These are phyloP conservation scores for Wallacemonas sp. DNA, from an alignment of 208 protist genomes.

Conservation along the genomic window DNA sequence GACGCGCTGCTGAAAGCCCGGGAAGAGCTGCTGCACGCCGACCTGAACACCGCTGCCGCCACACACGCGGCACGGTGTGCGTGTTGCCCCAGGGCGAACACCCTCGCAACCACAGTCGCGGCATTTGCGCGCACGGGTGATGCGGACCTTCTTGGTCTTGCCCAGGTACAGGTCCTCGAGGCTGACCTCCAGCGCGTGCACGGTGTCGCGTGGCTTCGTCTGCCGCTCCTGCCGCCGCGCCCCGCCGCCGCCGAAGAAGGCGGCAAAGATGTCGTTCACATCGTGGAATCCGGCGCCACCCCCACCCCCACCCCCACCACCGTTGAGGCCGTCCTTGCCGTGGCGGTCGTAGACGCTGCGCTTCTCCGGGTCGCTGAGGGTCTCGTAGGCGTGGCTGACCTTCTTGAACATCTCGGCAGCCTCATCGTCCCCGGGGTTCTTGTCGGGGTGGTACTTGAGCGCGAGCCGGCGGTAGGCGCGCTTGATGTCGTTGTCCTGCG, in stretches of 20 bases:
- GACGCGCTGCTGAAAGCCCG: constrained; percentile 94
- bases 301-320: constrained; percentile 59
- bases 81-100: constrained; percentile 45
- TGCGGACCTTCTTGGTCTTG: constrained; percentile 87
- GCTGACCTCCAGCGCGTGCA: constrained; percentile 89
- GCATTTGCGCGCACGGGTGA: constrained; percentile 85
- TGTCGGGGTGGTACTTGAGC: constrained; percentile 91
- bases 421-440: constrained; percentile 75
- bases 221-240: constrained; percentile 41
- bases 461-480: constrained; percentile 86
- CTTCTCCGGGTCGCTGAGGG: constrained; percentile 96
- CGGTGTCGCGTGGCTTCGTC: constrained; percentile 93
- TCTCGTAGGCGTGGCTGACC: constrained; percentile 97
- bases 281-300: constrained; percentile 59
- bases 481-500: constrained; percentile 87
- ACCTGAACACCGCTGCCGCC: constrained; percentile 91
- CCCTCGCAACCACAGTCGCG: constrained; percentile 65
- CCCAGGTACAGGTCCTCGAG: constrained; percentile 98
- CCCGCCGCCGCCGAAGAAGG: constrained; percentile 91
- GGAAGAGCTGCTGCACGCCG: constrained; percentile 91
- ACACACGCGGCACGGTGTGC: constrained; percentile 84
- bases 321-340: constrained; percentile 96
- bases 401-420: constrained; percentile 91
- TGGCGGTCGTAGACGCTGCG: constrained; percentile 96
- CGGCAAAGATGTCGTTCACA: constrained; percentile 84